Conservation (phyloP, 2,329 filamentous ascomycete genomes). For the Colletotrichum lentis region DNA sequence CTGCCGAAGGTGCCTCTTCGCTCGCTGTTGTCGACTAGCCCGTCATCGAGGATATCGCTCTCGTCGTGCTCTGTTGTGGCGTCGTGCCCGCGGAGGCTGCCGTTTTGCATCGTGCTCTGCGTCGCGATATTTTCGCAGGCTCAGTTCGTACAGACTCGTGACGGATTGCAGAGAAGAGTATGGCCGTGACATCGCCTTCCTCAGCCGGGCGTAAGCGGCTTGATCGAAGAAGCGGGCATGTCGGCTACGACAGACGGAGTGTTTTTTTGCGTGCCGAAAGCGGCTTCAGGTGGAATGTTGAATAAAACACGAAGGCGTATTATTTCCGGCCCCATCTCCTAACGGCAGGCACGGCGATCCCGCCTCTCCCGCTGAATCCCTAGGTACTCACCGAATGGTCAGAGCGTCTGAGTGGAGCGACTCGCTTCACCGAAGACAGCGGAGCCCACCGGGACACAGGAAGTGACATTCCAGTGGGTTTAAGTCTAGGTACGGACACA, state of each 20-base stretch:
- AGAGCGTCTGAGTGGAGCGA: constrained; percentile 1
- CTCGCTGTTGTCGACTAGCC: neutral
- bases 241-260: neutral
- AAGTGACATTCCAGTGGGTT: constrained; percentile 14
- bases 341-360: constrained; percentile 2
- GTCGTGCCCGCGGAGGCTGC: neutral
- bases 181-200: neutral
- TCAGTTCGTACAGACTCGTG: constrained; percentile 11
- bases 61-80: neutral
- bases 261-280: neutral
- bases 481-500: neutral
- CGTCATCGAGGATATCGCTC: neutral
- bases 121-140: neutral
- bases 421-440: constrained; percentile 22
- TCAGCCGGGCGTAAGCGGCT: neutral
- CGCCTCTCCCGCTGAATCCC: too few relatives aligned
- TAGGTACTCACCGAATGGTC: neutral
- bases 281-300: neutral
- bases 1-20: constrained; percentile 20
- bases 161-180: neutral
- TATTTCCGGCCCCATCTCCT: neutral
- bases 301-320: neutral
- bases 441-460: constrained; percentile 17
- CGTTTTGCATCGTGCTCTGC: constrained; percentile 22
- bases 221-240: neutral